Base-by-base conservation (phyloP, 345 rosid genomes). In the Pistacia vera region DNA sequence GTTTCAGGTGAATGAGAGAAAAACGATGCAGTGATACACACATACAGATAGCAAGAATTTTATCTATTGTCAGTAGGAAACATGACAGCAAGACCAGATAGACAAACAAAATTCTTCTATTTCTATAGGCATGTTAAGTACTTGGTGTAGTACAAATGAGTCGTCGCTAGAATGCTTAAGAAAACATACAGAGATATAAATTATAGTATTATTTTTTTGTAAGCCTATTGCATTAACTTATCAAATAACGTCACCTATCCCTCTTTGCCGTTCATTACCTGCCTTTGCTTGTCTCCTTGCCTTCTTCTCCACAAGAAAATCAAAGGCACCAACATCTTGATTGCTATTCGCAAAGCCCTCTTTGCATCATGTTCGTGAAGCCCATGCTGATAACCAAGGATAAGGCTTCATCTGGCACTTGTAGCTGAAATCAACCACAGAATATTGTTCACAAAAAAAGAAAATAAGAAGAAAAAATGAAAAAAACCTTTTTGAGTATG, bases 351-450 rank as follows among this genome's bases (percentile, higher is more conserved):
- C 78, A 95, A 79, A 65, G 99, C 96, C 81, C 94, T 90, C 81
- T 79, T 88, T 72, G 96, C 98, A 82, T 92, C 90, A 25, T 66
- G 77, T 80, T 87, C 95, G 78, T 81, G 79, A 93, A 95, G 49
- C 99, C 98, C 97, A 95, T 92, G 83, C 90, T 75, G 91, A 92
- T 85, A 30, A 95, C 95, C 78, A 84, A 71, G 11, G 97, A 89
- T 75, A 95, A 85, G 20, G 84, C 88, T 78, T 90, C 99, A 77
- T 95, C 97, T 1, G 96, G 80, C 77, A 92, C 88, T 85, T 92
- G 92, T 65, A 95, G 89, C 99, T 95, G 88, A 79, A 84, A 80
- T 70, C 13, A 70, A 63, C 25, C 60, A 62, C 61, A 74, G 71
- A 59, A 68, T 7, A 54, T 44, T 68, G 54, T 17, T 61, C 11